phyloP scores from a whole-genome alignment of 257 asterid species.

The Primulina huaijiensis region DNA sequence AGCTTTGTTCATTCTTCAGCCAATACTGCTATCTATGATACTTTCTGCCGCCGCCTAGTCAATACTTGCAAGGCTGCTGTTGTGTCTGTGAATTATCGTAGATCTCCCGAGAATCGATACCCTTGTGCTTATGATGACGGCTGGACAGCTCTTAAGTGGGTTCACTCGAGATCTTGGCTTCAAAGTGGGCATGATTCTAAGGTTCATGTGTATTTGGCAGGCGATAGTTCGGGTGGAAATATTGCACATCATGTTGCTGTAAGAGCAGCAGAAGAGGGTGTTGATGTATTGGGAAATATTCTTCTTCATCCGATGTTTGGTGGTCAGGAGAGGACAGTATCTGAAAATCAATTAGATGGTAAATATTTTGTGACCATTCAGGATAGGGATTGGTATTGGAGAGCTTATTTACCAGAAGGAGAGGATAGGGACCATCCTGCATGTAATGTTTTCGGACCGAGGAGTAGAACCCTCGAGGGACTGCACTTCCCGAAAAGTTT shows the following conservation, averaged over 20 bases:
- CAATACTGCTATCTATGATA: constrained; percentile 80
- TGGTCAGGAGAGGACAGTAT: constrained; percentile 64
- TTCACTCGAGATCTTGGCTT: constrained; percentile 57
- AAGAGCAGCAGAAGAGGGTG: constrained; percentile 52
- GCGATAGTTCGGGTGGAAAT: constrained; percentile 89
- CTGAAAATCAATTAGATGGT: constrained; percentile 65
- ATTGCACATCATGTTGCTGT: constrained; percentile 80
- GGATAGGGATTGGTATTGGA: constrained; percentile 89
- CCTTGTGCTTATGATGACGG: constrained; percentile 89
- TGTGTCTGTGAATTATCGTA: constrained; percentile 71
- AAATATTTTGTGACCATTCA: constrained; percentile 64
- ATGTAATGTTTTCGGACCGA: constrained; percentile 69
- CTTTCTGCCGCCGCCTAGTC: constrained; percentile 78
- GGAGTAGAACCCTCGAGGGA: constrained; percentile 42
- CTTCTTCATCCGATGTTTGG: constrained; percentile 78
- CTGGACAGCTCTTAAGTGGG: constrained; percentile 81
- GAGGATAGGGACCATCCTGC: constrained; percentile 88
- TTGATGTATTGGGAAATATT: constrained; percentile 60
- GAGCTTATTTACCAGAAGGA: constrained; percentile 74
- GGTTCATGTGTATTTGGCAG: constrained; percentile 59
- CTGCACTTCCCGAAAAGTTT: constrained; percentile 55
- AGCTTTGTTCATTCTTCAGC: constrained; percentile 89
- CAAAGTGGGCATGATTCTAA: constrained; percentile 47
- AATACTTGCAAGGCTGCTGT: constrained; percentile 59
- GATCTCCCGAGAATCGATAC: constrained; percentile 73